Base-by-base conservation (phyloP, 805 yeast genomes). In the Lipomyces spencermartinsiae region DNA sequence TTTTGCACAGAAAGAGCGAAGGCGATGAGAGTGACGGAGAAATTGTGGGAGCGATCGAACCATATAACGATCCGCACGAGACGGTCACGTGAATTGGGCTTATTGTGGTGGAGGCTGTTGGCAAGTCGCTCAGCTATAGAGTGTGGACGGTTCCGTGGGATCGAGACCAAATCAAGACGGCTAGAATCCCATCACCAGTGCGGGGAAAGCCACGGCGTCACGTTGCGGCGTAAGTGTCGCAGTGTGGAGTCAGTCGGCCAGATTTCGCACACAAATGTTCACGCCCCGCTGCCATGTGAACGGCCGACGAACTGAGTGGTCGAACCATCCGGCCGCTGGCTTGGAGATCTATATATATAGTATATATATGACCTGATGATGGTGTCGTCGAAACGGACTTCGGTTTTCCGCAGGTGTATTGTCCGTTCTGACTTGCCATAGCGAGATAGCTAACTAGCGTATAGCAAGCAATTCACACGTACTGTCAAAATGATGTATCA, bases 221-320 rank as follows among this genome's bases (percentile, higher is more conserved):
- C 49, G 49, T 43, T 14, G 49, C 16, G 7, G 46, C 5, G 16
- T 12, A 35, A 35, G 9, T 39, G 46, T 12, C 46, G 46, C n/a
- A 19, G 49, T 43, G n/a, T 16, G 14, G 49, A 7, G 49, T n/a
- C 6, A 37, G 43, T 1, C 12, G 16, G 43, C 16, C 39, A 10
- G 39, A 9, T 35, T 10, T 10, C 2, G 10, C 14, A n/a, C n/a
- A n/a, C n/a, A n/a, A n/a, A n/a, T 10, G 43, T n/a, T 37, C 43
- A 10, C 39, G 39, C 39, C 39, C 39, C 39, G 39, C 39, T 35
- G 39, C 39, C 49, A 43, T 43, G 49, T 43, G 49, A 43, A 43
- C 6, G 49, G 49, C 46, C 19, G 46, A 39, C 16, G 46, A n/a
- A 39, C 16, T n/a, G 12, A 37, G 29, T 25, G n/a, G n/a, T n/a